phyloP scores from a whole-genome alignment of 2,329 filamentous ascomycete genomes.

The Ambrosiella xylebori region DNA sequence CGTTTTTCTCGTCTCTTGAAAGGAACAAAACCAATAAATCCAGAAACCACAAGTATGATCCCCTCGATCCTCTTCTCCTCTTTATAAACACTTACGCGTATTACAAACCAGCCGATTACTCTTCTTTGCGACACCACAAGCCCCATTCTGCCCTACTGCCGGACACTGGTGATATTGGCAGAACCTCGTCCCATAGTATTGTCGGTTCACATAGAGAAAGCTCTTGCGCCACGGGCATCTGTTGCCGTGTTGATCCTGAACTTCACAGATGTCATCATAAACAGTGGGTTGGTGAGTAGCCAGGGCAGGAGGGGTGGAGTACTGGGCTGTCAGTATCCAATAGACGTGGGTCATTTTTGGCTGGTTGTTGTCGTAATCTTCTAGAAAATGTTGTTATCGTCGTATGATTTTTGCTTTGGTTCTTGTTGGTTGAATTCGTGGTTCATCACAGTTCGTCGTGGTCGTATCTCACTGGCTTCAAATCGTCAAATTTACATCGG shows the following conservation, averaged over 20 bases:
- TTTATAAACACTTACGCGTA: slow-evolving; percentile 5
- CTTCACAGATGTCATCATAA: background rate
- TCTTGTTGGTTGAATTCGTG: too few species aligned
- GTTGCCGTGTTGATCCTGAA: background rate
- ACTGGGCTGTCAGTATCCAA: background rate
- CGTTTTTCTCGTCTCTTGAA: background rate
- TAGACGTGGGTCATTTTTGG: background rate
- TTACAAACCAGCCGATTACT: slow-evolving; percentile 1
- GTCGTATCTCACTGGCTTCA: too few species aligned
- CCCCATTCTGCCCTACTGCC: background rate
- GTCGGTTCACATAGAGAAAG: background rate
- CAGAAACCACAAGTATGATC: too few species aligned
- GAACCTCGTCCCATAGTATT: background rate
- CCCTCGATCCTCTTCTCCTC: too few species aligned
- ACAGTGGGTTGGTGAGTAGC: background rate
- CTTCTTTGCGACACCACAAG: slow-evolving; percentile 9
- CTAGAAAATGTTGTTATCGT: too few species aligned
- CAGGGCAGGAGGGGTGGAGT: background rate
- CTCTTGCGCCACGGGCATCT: slow-evolving; percentile 3
- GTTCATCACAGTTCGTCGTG: too few species aligned
- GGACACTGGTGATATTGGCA: slow-evolving; percentile 7
- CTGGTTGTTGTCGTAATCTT: too few species aligned
- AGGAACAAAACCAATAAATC: background rate
- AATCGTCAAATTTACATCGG: too few species aligned
- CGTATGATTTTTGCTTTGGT: too few species aligned